Evolutionary conservation across 495 filamentous ascomycete species (phyloP), one percentile per base, ranked within the genome.

Genomic region (Xylaria longipes): DNA sequence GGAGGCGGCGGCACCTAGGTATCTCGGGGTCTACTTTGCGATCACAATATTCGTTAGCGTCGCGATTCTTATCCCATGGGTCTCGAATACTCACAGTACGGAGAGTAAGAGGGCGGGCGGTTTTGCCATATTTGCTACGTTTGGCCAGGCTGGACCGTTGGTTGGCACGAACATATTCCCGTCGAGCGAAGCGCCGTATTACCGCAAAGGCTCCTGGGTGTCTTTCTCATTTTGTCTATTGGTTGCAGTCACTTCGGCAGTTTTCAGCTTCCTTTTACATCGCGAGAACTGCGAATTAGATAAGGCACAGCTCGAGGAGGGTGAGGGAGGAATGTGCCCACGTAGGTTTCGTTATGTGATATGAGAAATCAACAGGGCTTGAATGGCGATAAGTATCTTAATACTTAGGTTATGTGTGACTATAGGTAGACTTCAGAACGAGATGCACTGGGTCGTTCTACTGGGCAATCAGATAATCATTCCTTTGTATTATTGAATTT

Each of bases 81-180:
- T 74, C 9, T 69, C 68, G 11, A 80, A 80, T 46, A 74, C 72
- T 12, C 75, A 80, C 46, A 71, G 60, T 20, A 77, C 78, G 12
- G 78, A 78, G 65, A 72, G 71, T 25, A 73, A 71, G 65, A 61
- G 75, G 9, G 76, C 77, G 0, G 76, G 79, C 11, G 79, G 74
- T 1, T 70, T 66, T 15, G 73, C 74, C 5, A 72, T 74, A 27
- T 74, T 74, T 46, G 69, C 70, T 11, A 74, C 72, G 2, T 69
- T 76, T 4, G 71, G 74, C 0, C 73, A 75, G 33, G 57, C 41
- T 35, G 73, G 73, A 0, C 70, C 73, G 17, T 63, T 79, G 45
- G 29, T 79, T 9, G 77, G 77, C 46, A 79, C 77, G 1, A 77
- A 74, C 37, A 50, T 79, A n/a, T 79, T 79, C 37, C 76, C 77